Evolutionary conservation across 257 asterid genomes (phyloP).

Genomic region (Nicotiana attenuata): DNA sequence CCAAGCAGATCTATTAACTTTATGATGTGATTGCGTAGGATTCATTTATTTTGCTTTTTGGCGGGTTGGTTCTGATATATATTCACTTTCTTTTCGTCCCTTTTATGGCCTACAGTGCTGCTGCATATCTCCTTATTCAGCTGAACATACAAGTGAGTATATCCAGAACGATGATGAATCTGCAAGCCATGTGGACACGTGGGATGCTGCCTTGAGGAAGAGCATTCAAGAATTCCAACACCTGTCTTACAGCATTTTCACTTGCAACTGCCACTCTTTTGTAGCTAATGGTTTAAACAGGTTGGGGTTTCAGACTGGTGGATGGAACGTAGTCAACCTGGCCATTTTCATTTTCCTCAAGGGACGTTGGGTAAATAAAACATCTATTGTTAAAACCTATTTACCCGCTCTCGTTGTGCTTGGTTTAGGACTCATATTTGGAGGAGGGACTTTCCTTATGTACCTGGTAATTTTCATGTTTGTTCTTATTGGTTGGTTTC

Average conservation of each 20-base stretch:
- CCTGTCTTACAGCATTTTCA: conserved; percentile 74
- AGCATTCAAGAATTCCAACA: conserved; percentile 88
- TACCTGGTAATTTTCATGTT: conserved; percentile 46
- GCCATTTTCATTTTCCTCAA: conserved; percentile 62
- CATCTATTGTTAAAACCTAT: conserved; percentile 49
- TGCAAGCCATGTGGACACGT: conserved; percentile 31
- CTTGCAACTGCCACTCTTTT: conserved; percentile 96
- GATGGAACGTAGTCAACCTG: conserved; percentile 87
- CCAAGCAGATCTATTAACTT: not conserved
- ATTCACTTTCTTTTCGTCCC: not conserved
- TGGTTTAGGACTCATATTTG: conserved; percentile 53
- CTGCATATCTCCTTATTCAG: conserved; percentile 34
- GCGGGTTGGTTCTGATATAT: conserved; percentile 2
- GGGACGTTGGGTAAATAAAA: conserved; percentile 63
- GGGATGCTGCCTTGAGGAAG: conserved; percentile 76
- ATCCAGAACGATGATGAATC: conserved; percentile 22
- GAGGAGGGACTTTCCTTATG: conserved; percentile 55
- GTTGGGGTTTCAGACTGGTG: conserved; percentile 61
- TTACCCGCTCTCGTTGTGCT: conserved; percentile 55
- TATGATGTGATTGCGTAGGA: not conserved
- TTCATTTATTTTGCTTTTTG: not conserved
- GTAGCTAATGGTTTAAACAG: conserved; percentile 87
- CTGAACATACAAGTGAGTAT: conserved; percentile 30
- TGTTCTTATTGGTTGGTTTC: conserved; percentile 77
- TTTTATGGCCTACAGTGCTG: conserved; percentile 52